Conservation (phyloP, 176 grass and related monocot species). For the Olyra latifolia region DNA sequence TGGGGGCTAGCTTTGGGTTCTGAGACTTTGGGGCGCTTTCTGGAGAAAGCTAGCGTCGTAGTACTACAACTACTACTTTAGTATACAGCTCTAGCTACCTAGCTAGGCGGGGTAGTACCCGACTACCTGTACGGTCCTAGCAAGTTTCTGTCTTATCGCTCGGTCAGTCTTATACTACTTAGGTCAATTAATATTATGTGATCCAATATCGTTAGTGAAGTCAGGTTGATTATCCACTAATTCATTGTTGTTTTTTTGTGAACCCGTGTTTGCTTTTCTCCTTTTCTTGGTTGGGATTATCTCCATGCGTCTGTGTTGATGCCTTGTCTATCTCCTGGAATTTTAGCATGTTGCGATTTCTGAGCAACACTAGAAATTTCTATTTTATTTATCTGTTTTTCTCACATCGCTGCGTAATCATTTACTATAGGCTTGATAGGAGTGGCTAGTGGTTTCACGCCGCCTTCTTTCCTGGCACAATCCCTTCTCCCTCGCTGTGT, state of each 20-base stretch:
- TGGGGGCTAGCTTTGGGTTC: background rate
- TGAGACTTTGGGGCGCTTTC: background rate
- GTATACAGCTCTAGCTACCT: background rate
- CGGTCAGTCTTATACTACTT: background rate
- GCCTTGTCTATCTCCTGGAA: background rate
- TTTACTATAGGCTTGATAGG: too few species aligned
- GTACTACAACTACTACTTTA: background rate
- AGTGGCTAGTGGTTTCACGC: too few species aligned
- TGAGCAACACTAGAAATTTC: too few species aligned
- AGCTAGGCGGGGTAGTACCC: background rate
- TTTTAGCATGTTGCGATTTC: too few species aligned
- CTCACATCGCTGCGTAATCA: too few species aligned
- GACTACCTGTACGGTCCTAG: background rate
- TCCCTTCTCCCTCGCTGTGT: too few species aligned
- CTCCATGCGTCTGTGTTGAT: background rate
- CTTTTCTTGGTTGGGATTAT: too few species aligned
- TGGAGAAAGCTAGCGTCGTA: conserved; percentile 24
- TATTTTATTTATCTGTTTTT: too few species aligned
- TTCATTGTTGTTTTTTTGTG: background rate
- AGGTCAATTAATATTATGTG: background rate
- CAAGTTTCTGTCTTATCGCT: background rate
- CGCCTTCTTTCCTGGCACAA: too few species aligned
- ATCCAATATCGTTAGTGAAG: background rate
- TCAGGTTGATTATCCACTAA: background rate
- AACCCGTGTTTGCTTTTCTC: background rate